Evolutionary conservation across 805 yeast genomes (phyloP).

Genomic region (Nakazawaea ernobii): DNA sequence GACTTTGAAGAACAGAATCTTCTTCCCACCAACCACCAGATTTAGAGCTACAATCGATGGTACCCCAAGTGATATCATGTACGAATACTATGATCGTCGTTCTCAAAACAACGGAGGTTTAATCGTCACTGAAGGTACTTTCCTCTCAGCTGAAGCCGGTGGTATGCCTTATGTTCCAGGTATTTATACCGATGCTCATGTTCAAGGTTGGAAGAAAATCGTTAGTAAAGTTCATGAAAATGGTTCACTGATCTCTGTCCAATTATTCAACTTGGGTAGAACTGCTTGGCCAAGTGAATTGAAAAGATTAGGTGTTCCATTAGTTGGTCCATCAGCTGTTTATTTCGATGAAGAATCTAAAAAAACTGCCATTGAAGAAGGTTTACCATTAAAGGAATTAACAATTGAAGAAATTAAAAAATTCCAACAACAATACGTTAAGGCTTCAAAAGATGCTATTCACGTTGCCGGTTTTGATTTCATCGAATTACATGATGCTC

Average conservation of each 20-base stretch:
- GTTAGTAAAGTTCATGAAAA: slow-evolving; percentile 40
- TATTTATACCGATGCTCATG: slow-evolving; percentile 41
- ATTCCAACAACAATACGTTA: slow-evolving; percentile 12
- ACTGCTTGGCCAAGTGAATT: slow-evolving; percentile 19
- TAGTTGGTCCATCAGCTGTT: slow-evolving; percentile 39
- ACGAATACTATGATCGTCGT: slow-evolving; percentile 45
- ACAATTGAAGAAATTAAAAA: slow-evolving; percentile 13
- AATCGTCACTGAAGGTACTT: slow-evolving; percentile 24
- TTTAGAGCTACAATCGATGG: slow-evolving; percentile 30
- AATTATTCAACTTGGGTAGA: slow-evolving; percentile 40
- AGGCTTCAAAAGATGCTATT: slow-evolving; percentile 19
- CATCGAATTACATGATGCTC: slow-evolving; percentile 24
- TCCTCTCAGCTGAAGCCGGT: slow-evolving; percentile 12
- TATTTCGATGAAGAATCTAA: slow-evolving; percentile 17
- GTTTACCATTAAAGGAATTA: slow-evolving; percentile 19
- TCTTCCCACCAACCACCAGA: slow-evolving; percentile 47
- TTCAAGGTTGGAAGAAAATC: slow-evolving; percentile 28
- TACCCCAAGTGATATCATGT: slow-evolving; percentile 34
- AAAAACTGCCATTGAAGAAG: slow-evolving; percentile 1
- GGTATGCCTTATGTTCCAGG: slow-evolving; percentile 33
- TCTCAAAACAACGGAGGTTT: slow-evolving; percentile 43
- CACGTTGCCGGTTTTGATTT: slow-evolving; percentile 23
- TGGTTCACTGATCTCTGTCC: slow-evolving; percentile 33
- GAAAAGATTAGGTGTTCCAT: slow-evolving; percentile 33
- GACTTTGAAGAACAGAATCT: slow-evolving; percentile 34